Conservation (phyloP, 768 basidiomycete species). For the Lepiota venenata region DNA sequence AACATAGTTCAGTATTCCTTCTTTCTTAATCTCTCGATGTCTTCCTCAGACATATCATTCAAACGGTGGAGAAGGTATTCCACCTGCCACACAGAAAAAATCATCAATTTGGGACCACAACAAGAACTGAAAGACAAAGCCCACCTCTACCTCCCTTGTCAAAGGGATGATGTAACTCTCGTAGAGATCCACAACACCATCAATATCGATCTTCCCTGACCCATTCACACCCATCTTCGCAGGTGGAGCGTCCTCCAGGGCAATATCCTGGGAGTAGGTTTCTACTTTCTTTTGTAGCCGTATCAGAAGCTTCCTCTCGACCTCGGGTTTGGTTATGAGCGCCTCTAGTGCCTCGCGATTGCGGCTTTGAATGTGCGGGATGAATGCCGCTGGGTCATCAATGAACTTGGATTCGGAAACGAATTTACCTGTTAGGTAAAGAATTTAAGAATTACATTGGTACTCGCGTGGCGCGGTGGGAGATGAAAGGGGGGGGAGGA, state of each 20-base stretch:
- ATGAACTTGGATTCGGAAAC: constrained; percentile 97
- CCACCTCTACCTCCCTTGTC: constrained; percentile 97
- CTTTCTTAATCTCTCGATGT: constrained; percentile 61
- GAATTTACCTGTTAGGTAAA: constrained; percentile 78
- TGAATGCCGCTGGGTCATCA: constrained; percentile 80
- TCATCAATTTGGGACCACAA: neutral
- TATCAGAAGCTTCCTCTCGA: constrained; percentile 80
- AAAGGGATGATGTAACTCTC: constrained; percentile 95
- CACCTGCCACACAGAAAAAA: constrained; percentile 49
- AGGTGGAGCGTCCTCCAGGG: constrained; percentile 48
- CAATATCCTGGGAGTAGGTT: constrained; percentile 81
- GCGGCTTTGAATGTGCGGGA: constrained; percentile 84
- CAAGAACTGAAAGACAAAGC: constrained; percentile 17
- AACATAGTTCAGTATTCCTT: constrained; percentile 13
- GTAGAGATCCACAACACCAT: constrained; percentile 91
- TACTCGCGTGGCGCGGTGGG: neutral
- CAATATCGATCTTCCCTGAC: constrained; percentile 80
- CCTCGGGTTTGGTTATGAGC: constrained; percentile 96
- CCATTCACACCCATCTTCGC: constrained; percentile 25
- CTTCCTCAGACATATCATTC: constrained; percentile 77
- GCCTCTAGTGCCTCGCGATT: constrained; percentile 77
- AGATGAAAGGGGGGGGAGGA: neutral
- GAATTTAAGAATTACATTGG: neutral
- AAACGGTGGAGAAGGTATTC: constrained; percentile 92
- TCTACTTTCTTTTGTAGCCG: constrained; percentile 84